Evolutionary conservation across 1,284 basidiomycete species (phyloP).

Genomic region (Gastroboletus turbinatus): DNA sequence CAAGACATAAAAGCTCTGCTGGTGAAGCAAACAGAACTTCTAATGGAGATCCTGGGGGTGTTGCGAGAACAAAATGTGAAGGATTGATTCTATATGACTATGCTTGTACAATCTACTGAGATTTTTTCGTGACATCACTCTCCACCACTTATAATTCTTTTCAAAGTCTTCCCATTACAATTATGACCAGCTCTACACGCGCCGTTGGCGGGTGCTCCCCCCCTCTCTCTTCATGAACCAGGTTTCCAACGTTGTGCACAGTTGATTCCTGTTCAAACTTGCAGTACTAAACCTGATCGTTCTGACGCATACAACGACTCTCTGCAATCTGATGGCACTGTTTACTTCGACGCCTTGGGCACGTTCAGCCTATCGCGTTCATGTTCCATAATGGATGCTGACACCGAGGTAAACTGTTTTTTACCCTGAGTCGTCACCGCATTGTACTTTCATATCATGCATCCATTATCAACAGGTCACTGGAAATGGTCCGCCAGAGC

Average conservation of each 20-base stretch:
- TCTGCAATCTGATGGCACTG: slow-evolving; percentile 14
- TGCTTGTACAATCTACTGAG: too few relatives aligned
- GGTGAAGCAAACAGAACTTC: too few relatives aligned
- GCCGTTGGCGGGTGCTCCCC: not conserved
- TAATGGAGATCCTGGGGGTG: too few relatives aligned
- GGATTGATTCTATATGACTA: too few relatives aligned
- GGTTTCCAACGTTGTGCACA: not conserved
- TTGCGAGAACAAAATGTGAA: too few relatives aligned
- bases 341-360: slow-evolving; percentile 29
- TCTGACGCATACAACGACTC: slow-evolving; percentile 1
- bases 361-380: slow-evolving; percentile 5
- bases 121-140: too few relatives aligned
- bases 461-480: slow-evolving; percentile 8
- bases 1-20: too few relatives aligned
- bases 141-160: too few relatives aligned
- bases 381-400: not conserved
- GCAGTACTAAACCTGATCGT: not conserved
- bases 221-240: not conserved
- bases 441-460: slow-evolving; percentile 10
- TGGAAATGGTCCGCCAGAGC: slow-evolving; percentile 12
- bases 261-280: slow-evolving; percentile 6
- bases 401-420: slow-evolving; percentile 11
- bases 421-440: not conserved
- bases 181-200: not conserved
- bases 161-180: too few relatives aligned